These are phyloP conservation scores for Auricularia sp. DNA, from an alignment of 768 basidiomycete genomes.

Conservation along the genomic window DNA sequence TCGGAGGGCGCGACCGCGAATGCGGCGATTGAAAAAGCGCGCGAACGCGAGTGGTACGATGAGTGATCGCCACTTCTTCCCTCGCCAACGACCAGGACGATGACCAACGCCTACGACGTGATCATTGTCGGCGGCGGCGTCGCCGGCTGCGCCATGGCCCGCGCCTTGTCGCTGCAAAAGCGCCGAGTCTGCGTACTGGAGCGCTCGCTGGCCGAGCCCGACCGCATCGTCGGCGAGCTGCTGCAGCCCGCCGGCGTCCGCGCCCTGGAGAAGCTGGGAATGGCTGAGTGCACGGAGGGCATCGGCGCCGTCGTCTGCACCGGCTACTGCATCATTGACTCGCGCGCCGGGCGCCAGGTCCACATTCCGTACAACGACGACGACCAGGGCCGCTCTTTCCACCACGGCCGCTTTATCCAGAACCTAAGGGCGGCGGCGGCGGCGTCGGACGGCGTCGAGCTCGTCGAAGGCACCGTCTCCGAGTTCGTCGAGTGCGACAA, in stretches of 20 bases:
- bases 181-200: conserved; percentile 71
- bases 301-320: conserved; percentile 76
- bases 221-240: conserved; percentile 95
- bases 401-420: conserved; percentile 88
- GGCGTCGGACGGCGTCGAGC: conserved; percentile 53
- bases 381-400: conserved; percentile 74
- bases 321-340: conserved; percentile 70
- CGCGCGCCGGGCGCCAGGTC: conserved; percentile 51
- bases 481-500: conserved; percentile 54
- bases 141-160: conserved; percentile 79
- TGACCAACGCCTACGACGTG: conserved; percentile 44
- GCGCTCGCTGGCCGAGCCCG: conserved; percentile 83
- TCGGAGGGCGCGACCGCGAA: too few relatives aligned
- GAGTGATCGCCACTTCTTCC: too few relatives aligned
- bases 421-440: conserved; percentile 58
- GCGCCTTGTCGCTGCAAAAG: conserved; percentile 49
- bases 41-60: too few relatives aligned
- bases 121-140: conserved; percentile 89
- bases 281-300: conserved; percentile 66
- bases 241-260: conserved; percentile 86
- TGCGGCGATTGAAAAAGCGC: too few relatives aligned
- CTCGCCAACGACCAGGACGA: neutral
- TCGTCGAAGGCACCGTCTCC: conserved; percentile 78
- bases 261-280: conserved; percentile 65
- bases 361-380: conserved; percentile 77